These are phyloP conservation scores for Chalciporus sp. DNA, from an alignment of 1,284 basidiomycete genomes.

Conservation along the genomic window DNA sequence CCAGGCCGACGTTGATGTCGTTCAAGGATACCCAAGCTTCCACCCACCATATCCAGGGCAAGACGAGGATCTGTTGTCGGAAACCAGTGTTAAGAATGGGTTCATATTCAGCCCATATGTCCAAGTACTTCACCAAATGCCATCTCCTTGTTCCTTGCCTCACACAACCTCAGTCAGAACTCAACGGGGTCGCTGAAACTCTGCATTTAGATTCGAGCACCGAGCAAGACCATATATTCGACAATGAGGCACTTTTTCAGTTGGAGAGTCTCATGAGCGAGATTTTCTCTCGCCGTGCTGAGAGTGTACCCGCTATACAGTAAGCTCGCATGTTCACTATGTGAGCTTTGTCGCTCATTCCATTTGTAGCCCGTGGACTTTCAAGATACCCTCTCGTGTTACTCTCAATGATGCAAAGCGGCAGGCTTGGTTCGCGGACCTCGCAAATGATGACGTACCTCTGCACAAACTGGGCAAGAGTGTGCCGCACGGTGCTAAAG, in stretches of 20 bases:
- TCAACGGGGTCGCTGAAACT: conserved; percentile 46
- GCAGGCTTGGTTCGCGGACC: conserved; percentile 87
- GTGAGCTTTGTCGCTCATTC: conserved; percentile 4
- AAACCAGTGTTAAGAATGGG: conserved; percentile 79
- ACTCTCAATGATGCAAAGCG: conserved; percentile 90
- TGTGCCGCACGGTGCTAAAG: conserved; percentile 93
- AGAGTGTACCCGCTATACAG: conserved; percentile 61
- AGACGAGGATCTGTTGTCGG: conserved; percentile 83
- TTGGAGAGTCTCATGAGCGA: conserved; percentile 83
- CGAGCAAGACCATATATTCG: conserved; percentile 53
- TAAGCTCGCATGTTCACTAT: conserved; percentile 39
- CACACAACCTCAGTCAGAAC: conserved; percentile 24
- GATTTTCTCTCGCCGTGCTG: conserved; percentile 67
- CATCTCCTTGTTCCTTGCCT: conserved; percentile 23
- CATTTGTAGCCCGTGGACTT: conserved; percentile 63
- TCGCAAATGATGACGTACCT: conserved; percentile 88
- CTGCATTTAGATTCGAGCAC: conserved; percentile 55
- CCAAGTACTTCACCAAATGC: conserved; percentile 42
- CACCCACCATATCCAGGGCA: conserved; percentile 83
- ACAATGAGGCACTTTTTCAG: conserved; percentile 59
- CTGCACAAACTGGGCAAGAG: conserved; percentile 86
- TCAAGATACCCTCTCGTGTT: conserved; percentile 85
- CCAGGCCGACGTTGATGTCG: conserved; percentile 1
- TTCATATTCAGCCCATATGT: conserved; percentile 65
- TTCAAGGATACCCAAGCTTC: conserved; percentile 81